Evolutionary conservation across 192 early-diverging fungal species (phyloP), one percentile per base, ranked within the genome.

Genomic region (Phlyctochytrium planicorne): DNA sequence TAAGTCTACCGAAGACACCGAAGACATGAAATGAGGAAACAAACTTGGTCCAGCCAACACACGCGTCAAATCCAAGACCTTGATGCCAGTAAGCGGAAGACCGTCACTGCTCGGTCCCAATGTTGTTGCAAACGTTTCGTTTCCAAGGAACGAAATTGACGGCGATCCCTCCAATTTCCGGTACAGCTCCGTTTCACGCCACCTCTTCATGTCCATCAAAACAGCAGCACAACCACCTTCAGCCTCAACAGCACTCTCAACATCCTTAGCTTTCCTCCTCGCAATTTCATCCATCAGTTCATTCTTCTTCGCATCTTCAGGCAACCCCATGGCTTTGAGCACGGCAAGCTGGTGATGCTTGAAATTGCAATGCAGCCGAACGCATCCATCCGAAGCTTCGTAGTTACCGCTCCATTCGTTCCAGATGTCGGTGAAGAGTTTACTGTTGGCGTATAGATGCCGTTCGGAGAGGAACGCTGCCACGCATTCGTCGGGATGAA

Each of bases 1-100:
- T 57, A 29, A 57, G 55, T 57, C 16, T 57, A 20, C 27, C n/a
- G n/a, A n/a, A n/a, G n/a, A n/a, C n/a, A n/a, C n/a, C n/a, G n/a
- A n/a, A n/a, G n/a, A n/a, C n/a, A n/a, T n/a, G n/a, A n/a, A 27
- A 14, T 27, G 27, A 27, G 55, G 27, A 29, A 69, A 59, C 23
- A 34, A 20, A 57, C 40, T 34, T 23, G 76, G 76, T 29, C 76
- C 76, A 1, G 75, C 75, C 6, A 78, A 65, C 3, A 76, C 67
- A 40, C 74, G 65, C 3, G 77, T 78, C 29, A 78, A 50, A 35
- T 78, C 76, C 10, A 78, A 53, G 29, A 78, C 76, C 24, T 61
- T 36, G 32, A 79, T 23, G 17, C 76, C 76, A 6, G 53, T 4
- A 3, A 78, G 61, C 17, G 76, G 77, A 62, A 30, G 47, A 30